Evolutionary conservation across 768 basidiomycete species (phyloP).

Genomic region (Royoungia palumana): DNA sequence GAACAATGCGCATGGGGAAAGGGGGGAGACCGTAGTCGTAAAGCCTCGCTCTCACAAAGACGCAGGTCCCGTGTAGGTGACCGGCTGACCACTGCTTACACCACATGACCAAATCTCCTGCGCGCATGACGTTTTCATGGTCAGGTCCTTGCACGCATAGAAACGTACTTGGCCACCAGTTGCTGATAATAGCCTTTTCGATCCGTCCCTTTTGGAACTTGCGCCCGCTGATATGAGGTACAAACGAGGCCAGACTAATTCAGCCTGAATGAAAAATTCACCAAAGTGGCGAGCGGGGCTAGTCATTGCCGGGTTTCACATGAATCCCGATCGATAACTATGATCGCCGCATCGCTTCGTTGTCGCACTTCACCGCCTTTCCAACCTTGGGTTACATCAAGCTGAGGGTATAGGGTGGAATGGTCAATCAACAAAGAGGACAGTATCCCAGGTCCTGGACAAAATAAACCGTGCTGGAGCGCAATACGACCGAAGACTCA

Average conservation of each 20-base stretch:
- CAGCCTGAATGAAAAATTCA: slow-evolving; percentile 25
- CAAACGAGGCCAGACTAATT: slow-evolving; percentile 10
- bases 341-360: slow-evolving; percentile 22
- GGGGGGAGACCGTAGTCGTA: background rate
- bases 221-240: slow-evolving; percentile 15
- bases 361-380: slow-evolving; percentile 12
- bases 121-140: background rate
- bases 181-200: slow-evolving; percentile 2
- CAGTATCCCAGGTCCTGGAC: background rate
- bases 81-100: slow-evolving; percentile 8
- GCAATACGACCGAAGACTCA: slow-evolving; percentile 3
- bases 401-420: slow-evolving; percentile 1
- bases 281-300: slow-evolving; percentile 13
- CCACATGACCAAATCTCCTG: slow-evolving; percentile 2
- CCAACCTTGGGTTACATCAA: slow-evolving; percentile 14
- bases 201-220: slow-evolving; percentile 5
- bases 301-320: slow-evolving; percentile 11
- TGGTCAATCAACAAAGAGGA: background rate
- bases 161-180: slow-evolving; percentile 9
- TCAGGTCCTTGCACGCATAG: slow-evolving; percentile 5
- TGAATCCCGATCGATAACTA: slow-evolving; percentile 16
- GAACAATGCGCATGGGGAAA: slow-evolving; percentile 6
- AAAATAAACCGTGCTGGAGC: background rate
- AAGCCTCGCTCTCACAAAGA: background rate
- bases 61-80: background rate